A percentile compares a stretch with the other conserved stretches of the same genome.
Conservation (phyloP, 2,329 filamentous ascomycete species). For the Elsinoe batatas region DNA sequence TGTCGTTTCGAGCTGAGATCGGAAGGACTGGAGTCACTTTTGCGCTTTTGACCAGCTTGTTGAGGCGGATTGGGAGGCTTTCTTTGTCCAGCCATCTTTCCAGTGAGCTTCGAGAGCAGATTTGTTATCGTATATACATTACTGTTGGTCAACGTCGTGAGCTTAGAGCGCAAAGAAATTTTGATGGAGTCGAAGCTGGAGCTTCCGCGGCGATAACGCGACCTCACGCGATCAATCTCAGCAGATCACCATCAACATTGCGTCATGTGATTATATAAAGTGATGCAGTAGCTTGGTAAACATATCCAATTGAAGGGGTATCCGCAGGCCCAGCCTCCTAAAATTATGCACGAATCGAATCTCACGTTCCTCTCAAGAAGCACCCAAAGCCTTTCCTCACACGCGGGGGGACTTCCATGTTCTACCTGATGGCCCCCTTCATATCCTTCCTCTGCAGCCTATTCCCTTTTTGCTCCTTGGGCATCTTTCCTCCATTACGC, state of each 20-base stretch:
- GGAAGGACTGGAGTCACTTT: neutral
- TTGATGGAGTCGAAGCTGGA: slow-evolving; percentile 2
- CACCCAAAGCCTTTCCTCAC: neutral
- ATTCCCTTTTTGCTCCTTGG: slow-evolving; percentile 2
- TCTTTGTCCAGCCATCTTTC: neutral
- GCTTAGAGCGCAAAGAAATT: neutral
- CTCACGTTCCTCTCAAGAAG: neutral
- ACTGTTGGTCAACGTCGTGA: neutral
- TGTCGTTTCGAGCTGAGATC: neutral
- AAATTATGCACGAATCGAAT: slow-evolving; percentile 1
- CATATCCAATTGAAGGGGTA: slow-evolving; percentile 4
- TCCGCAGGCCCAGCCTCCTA: slow-evolving; percentile 7
- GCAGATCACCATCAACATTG: neutral
- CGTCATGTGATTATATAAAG: too few relatives aligned
- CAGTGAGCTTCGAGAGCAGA: neutral
- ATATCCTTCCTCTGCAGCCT: slow-evolving; percentile 12
- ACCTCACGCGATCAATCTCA: slow-evolving; percentile 1
- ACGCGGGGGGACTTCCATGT: neutral
- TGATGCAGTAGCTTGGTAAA: neutral
- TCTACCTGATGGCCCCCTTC: slow-evolving; percentile 9
- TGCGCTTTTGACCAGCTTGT: slow-evolving; percentile 11
- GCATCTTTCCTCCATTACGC: slow-evolving; percentile 55
- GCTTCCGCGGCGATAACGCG: neutral
- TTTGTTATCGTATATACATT: neutral
- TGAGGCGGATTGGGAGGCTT: neutral